Conservation (phyloP, 2,329 filamentous ascomycete genomes). For the Karstenula rhodostoma region DNA sequence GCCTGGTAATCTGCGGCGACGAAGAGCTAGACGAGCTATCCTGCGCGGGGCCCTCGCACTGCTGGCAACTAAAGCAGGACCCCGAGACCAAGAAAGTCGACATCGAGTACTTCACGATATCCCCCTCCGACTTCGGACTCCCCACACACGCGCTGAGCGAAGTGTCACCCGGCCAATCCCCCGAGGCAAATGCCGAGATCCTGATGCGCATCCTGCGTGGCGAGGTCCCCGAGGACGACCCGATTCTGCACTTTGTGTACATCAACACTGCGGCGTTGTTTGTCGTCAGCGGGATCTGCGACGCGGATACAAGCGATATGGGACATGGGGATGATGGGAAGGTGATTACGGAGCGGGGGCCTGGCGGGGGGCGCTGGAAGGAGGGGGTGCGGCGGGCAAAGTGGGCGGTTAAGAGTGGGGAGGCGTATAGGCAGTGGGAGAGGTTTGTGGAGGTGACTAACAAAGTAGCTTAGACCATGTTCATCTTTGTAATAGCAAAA, state of each 20-base stretch:
- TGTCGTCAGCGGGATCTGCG: slow-evolving; percentile 85
- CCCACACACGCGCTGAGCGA: slow-evolving; percentile 74
- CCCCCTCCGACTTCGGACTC: slow-evolving; percentile 88
- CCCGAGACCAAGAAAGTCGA: slow-evolving; percentile 57
- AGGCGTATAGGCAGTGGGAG: slow-evolving; percentile 83
- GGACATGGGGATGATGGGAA: slow-evolving; percentile 80
- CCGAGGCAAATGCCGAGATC: slow-evolving; percentile 86
- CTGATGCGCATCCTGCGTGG: slow-evolving; percentile 78
- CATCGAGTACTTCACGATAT: slow-evolving; percentile 79
- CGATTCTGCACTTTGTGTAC: slow-evolving; percentile 90
- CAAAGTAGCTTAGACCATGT: slow-evolving; percentile 31
- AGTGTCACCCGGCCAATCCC: slow-evolving; percentile 85
- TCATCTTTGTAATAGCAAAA: too few relatives aligned
- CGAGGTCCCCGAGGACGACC: slow-evolving; percentile 76
- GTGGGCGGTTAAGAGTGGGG: slow-evolving; percentile 87
- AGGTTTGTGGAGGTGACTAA: slow-evolving; percentile 87
- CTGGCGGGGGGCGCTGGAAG: slow-evolving; percentile 90
- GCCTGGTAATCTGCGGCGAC: slow-evolving; percentile 88
- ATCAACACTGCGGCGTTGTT: slow-evolving; percentile 92
- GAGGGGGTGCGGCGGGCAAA: slow-evolving; percentile 87
- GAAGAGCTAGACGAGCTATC: slow-evolving; percentile 97
- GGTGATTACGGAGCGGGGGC: slow-evolving; percentile 82
- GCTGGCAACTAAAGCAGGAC: slow-evolving; percentile 77
- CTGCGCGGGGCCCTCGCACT: slow-evolving; percentile 86
- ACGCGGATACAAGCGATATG: slow-evolving; percentile 81